Base-by-base conservation (phyloP, 2,329 filamentous ascomycete genomes). In the Colletotrichum sp. region DNA sequence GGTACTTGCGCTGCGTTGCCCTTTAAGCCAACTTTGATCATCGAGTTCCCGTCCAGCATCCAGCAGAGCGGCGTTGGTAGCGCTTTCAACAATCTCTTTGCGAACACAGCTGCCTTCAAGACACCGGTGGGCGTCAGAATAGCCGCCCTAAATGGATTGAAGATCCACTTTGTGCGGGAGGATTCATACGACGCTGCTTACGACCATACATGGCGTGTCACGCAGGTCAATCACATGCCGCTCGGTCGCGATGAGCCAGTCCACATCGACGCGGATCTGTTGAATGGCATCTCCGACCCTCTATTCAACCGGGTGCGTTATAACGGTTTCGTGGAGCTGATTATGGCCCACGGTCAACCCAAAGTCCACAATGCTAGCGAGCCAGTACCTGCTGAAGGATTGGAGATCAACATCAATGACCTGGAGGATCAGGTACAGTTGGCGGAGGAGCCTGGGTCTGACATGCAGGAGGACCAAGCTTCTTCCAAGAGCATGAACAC, bases 221-320 rank as follows among this genome's bases (percentile, higher is more conserved):
- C 94, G 73, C 94, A 94, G 60, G 93, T 98, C 77, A 96, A 95
- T 57, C 95, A 94, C 79, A 90, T 96, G 55, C 91, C 94, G 1
- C 88, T 99, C 5, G 96, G 96, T 6, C 93, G 94, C 64, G 95
- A 99, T 81, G 96, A 99, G 84, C 95, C 93, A 78, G 92, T 98
- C 24, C 95, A 95, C 82, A 91, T 99, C 78, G 90, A 94, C 63
- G 92, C 94, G 28, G 92, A 95, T 74, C 91, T 96, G 30, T 92
- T 95, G 32, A 92, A 94, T 73, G 93, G 95, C 78, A 90, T 96
- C 44, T 91, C 92, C 26, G 96, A 98, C 84, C 95, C 96, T 16
- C 93, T 96, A 73, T 98, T 98, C 83, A 94, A 93, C 12, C 91
- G 95, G 32, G 89, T 96, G 30, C 92, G 94, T 63, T 95, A 98